Percentiles rank a stretch among this genome's conserved stretches.
phyloP scores from a whole-genome alignment of 2,329 filamentous ascomycete species.

The Zasmidium cellare region DNA sequence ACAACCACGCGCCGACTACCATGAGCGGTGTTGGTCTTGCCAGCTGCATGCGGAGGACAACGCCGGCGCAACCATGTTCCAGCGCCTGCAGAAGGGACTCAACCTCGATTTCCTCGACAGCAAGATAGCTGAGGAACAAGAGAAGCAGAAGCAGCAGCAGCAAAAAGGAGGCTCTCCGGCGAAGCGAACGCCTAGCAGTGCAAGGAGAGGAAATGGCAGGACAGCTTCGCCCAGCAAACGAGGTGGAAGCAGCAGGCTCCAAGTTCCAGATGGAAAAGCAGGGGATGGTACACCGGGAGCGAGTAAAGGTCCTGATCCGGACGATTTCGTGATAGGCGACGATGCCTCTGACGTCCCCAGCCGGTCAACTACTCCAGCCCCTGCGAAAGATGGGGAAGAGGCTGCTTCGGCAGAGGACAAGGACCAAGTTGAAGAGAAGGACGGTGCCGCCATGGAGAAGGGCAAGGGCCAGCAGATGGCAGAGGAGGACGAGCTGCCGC shows the following conservation, averaged over 20 bases:
- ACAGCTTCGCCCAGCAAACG: constrained; percentile 32
- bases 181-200: constrained; percentile 38
- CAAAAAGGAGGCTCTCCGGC: constrained; percentile 29
- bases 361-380: constrained; percentile 59
- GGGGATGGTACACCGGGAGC: constrained; percentile 7
- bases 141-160: constrained; percentile 62
- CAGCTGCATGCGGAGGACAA: constrained; percentile 13
- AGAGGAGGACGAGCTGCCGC: constrained; percentile 60
- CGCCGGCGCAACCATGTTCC: constrained; percentile 24
- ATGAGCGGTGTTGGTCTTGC: constrained; percentile 15
- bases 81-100: constrained; percentile 36
- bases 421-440: constrained; percentile 28
- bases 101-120: constrained; percentile 40
- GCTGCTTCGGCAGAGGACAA: constrained; percentile 17
- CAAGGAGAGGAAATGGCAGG: constrained; percentile 46
- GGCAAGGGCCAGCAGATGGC: constrained; percentile 25
- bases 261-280: constrained; percentile 23
- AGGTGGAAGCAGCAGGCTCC: constrained; percentile 21
- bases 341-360: constrained; percentile 67
- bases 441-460: constrained; percentile 28
- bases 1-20: constrained; percentile 1
- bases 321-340: constrained; percentile 85
- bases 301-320: constrained; percentile 70
- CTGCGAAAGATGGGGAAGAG: constrained; percentile 26
- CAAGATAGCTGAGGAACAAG: constrained; percentile 89